Base-by-base conservation (phyloP, 768 basidiomycete species). In the Hysterangium stoloniferum region DNA sequence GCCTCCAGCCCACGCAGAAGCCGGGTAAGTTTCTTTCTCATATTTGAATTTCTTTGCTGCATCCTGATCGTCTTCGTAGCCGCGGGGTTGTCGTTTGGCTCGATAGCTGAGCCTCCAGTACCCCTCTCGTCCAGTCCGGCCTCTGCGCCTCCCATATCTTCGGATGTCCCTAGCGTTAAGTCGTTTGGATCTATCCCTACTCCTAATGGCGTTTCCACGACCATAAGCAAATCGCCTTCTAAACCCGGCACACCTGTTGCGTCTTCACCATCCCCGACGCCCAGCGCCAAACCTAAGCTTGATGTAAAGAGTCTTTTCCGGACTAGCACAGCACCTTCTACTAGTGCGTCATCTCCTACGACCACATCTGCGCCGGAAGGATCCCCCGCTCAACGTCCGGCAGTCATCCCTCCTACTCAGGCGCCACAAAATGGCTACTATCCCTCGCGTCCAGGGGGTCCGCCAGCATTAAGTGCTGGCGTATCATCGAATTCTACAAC, bases 61-160 rank as follows among this genome's bases (percentile, higher is more conserved):
- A 59, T 79, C 81, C 52, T 70, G 77, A 46, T 82, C 41, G 29
- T 29, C 9, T 45, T 15, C 24, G n/a, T 28, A 51, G 49, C 49
- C 41, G 38, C 49, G n/a, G 31, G 38, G 17, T 31, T 95, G 57
- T 86, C 84, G 44, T 93, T 94, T 71, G 92, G 92, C 59, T 90
- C 90, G 41, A 87, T 93, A 75, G 84, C 90, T 69, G 86, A 89
- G 66, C 77, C 75, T 9, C 65, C 71, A 57, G 81, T 87, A 47
- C 76, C 83, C 54, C 82, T 91, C 59, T 86, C 89, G 31, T 85
- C 88, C 40, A 89, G 88, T 7, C 88, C 90, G 31, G 85, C 87
- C 48, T 70, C 78, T 45, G 75, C 78, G 31, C 75, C 81, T 35
- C 70, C 71, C 56, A 78, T 71, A 52, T 74, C 68, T 57, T 71